These are phyloP conservation scores for Cavenderia fasciculata DNA, from an alignment of 78 protist species.

Conservation along the genomic window DNA sequence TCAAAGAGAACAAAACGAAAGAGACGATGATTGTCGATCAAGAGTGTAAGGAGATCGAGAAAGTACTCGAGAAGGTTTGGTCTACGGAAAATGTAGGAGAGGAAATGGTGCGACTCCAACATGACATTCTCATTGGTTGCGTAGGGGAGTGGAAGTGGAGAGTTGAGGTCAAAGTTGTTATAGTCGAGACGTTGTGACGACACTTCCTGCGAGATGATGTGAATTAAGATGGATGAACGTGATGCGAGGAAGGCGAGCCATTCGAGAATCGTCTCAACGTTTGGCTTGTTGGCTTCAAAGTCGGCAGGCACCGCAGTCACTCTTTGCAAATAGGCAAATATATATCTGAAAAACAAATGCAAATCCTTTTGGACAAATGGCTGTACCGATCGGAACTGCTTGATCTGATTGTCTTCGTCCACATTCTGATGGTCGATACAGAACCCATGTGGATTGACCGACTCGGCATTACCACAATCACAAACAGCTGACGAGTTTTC, in stretches of 20 bases:
- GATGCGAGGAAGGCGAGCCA: conserved; percentile 42
- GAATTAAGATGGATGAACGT: conserved; percentile 45
- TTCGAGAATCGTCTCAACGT: neutral
- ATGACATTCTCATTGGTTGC: conserved; percentile 15
- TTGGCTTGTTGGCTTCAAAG: neutral
- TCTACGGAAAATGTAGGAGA: conserved; percentile 6
- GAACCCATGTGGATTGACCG: conserved; percentile 13
- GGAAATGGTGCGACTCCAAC: conserved; percentile 44
- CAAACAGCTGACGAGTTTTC: conserved; percentile 61
- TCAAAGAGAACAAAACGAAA: conserved; percentile 41
- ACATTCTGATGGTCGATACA: conserved; percentile 38
- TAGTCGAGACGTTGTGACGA: conserved; percentile 20
- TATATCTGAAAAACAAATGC: conserved; percentile 54
- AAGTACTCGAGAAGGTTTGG: neutral
- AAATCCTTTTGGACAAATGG: conserved; percentile 27
- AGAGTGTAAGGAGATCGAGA: conserved; percentile 29
- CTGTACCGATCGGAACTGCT: conserved; percentile 6
- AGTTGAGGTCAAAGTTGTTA: conserved; percentile 2
- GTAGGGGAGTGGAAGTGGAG: conserved; percentile 1
- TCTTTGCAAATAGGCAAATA: conserved; percentile 35
- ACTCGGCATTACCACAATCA: conserved; percentile 75
- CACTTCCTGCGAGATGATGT: conserved; percentile 52
- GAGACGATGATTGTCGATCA: conserved; percentile 49
- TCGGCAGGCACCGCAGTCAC: neutral
- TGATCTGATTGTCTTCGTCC: conserved; percentile 6